Evolutionary conservation across 352 stramenopile genomes (phyloP).

Genomic region (Achlya hypogyna): DNA sequence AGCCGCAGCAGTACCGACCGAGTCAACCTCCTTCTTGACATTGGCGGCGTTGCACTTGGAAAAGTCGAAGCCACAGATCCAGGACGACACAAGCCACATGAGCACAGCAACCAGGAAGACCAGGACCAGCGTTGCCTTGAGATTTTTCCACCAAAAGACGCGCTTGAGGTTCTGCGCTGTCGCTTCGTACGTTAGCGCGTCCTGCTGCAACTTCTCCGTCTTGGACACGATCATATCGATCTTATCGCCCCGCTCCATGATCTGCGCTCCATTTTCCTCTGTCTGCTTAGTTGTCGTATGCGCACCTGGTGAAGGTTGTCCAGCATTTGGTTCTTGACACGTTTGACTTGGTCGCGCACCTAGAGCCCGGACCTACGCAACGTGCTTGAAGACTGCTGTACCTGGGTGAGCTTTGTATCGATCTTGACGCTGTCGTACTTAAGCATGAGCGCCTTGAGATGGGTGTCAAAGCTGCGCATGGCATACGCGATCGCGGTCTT

Average conservation of each 20-base stretch:
- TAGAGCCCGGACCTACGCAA: not conserved
- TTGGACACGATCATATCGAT: conserved; percentile 88
- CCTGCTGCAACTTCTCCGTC: conserved; percentile 91
- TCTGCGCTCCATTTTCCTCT: conserved; percentile 42
- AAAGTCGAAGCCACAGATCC: conserved; percentile 68
- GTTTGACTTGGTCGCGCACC: conserved; percentile 95
- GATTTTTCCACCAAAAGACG: conserved; percentile 82
- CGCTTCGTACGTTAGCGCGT: conserved; percentile 96
- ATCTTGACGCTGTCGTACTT: conserved; percentile 80
- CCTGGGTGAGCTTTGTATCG: conserved; percentile 64
- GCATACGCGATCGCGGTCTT: conserved; percentile 63
- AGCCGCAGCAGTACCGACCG: too few relatives aligned
- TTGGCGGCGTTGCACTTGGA: conserved; percentile 30
- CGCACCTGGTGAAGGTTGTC: conserved; percentile 93
- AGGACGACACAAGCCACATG: conserved; percentile 49
- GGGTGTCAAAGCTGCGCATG: conserved; percentile 50
- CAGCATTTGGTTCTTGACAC: conserved; percentile 97
- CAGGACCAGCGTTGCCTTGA: conserved; percentile 68
- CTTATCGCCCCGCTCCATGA: conserved; percentile 97
- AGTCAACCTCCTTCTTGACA: not conserved
- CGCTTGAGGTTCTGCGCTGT: conserved; percentile 87
- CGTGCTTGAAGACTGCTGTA: conserved; percentile 14
- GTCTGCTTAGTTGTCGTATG: not conserved
- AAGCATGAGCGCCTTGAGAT: conserved; percentile 59
- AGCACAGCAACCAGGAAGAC: conserved; percentile 44